Conservation (phyloP, 2,329 filamentous ascomycete species). For the Stagonosporopsis chrysanthemi region DNA sequence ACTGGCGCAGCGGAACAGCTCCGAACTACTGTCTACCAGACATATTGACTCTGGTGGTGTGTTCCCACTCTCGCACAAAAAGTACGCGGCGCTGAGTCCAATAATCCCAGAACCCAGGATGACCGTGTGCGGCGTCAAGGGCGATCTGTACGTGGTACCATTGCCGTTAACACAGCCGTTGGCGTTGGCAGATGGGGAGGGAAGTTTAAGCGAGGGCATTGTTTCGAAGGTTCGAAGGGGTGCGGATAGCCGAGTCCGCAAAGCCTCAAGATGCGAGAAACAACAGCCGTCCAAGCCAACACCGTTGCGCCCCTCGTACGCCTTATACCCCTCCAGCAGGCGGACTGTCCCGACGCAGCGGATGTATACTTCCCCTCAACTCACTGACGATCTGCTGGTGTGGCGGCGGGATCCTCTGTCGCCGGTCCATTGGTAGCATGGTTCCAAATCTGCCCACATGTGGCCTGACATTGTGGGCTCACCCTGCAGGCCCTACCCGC, state of each 20-base stretch:
- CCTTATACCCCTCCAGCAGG: not conserved
- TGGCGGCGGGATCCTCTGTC: slow-evolving; percentile 2
- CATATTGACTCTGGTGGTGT: slow-evolving; percentile 59
- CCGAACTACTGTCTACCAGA: slow-evolving; percentile 63
- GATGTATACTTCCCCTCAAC: not conserved
- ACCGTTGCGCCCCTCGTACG: not conserved
- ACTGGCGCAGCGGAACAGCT: slow-evolving; percentile 76
- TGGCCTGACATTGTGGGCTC: slow-evolving; percentile 19
- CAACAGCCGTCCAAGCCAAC: not conserved
- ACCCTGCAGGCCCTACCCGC: slow-evolving; percentile 11
- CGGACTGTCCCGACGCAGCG: not conserved
- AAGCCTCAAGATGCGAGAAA: not conserved
- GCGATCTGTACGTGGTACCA: not conserved
- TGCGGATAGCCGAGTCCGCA: not conserved
- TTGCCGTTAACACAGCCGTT: not conserved
- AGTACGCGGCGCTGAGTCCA: slow-evolving; percentile 63
- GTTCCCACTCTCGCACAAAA: slow-evolving; percentile 61
- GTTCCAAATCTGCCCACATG: slow-evolving; percentile 17
- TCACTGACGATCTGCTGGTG: not conserved
- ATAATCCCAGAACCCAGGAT: slow-evolving; percentile 57
- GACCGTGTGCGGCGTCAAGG: slow-evolving; percentile 32
- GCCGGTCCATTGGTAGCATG: not conserved
- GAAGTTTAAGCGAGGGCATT: slow-evolving; percentile 9
- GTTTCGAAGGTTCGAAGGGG: not conserved
- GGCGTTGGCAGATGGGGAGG: not conserved